Conservation (phyloP, 306 rosid genomes). For the Phaseolus lunatus region DNA sequence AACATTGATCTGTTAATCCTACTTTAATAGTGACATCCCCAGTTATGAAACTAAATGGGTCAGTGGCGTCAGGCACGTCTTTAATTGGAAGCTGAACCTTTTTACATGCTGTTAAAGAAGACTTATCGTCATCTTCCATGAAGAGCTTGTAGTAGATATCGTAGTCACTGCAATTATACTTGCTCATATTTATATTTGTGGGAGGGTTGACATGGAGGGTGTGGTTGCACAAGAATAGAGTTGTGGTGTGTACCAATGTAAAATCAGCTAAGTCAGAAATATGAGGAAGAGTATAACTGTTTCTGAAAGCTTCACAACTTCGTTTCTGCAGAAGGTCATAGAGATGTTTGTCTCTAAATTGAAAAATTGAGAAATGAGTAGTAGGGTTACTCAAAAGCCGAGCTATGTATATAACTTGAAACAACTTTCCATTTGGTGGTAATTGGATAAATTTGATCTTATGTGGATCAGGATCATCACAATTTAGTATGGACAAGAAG, state of each 20-base stretch:
- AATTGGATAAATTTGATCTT: conserved; percentile 1
- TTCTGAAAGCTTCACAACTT: conserved; percentile 43
- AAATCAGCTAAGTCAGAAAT: conserved; percentile 30
- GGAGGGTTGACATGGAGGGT: not conserved
- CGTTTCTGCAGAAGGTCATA: not conserved
- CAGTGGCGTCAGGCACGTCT: conserved; percentile 3
- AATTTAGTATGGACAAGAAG: conserved; percentile 28
- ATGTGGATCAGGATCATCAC: not conserved
- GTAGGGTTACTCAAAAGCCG: accelerated
- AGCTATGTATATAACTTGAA: not conserved
- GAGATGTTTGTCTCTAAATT: conserved; percentile 31
- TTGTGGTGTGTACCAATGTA: accelerated
- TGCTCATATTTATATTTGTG: not conserved
- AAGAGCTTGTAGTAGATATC: not conserved
- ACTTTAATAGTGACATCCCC: conserved; percentile 2
- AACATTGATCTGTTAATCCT: conserved; percentile 33
- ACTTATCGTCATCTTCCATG: not conserved
- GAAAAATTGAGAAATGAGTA: not conserved
- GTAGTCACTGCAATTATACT: not conserved
- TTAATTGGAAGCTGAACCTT: conserved; percentile 45
- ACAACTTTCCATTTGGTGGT: conserved; percentile 29
- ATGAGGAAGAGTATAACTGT: conserved; percentile 41
- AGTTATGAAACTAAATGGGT: conserved; percentile 35
- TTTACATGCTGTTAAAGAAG: conserved; percentile 42
- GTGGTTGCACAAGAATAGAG: conserved; percentile 44